Base-by-base conservation (phyloP, 148 eudicot species). In the Talinum fruticosum region DNA sequence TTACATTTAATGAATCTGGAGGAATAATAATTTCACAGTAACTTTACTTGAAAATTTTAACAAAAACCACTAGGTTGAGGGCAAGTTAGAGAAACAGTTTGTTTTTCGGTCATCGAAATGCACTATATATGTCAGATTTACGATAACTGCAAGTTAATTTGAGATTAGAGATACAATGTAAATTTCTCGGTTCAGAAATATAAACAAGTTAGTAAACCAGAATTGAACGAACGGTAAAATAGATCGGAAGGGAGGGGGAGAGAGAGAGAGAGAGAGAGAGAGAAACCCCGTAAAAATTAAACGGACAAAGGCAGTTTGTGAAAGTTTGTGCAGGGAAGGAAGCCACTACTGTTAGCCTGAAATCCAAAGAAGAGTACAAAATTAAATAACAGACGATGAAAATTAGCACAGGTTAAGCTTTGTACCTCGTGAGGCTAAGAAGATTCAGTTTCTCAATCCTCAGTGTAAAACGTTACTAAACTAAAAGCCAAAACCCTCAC, bases 261-360 rank as follows among this genome's bases (percentile, higher is more conserved):
- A 16, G 24, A 77, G 71, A 64, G n/a, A 66, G 21, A 49, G 15
- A 15, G n/a, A n/a, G n/a, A n/a, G n/a, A 33, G 7, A 44, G 28
- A 16, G 8, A 49, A 5, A 13, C 12, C 13, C 12, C 26, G 68
- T 35, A 29, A 59, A 36, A 28, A 44, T n/a, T n/a, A n/a, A 14
- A 37, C 41, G 72, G 76, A 24, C 32, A 66, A 47, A 38, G 77
- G 29, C 62, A 73, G n/a, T 6, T 24, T 54, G 62, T 79, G 47
- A 66, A 51, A 79, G 78, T 79, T 37, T 36, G 82, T 79, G 82
- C 68, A 29, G 37, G 33, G 73, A n/a, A 72, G 73, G 29, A 79
- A 79, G 73, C 66, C 37, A 79, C 45, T 35, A 64, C 68, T 68
- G 73, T 66, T 67, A 36, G 37, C 45, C 21, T 28, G 47, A 34